A percentile compares a stretch with the other conserved stretches of the same genome.
Conservation (phyloP, 2,329 filamentous ascomycete genomes). For the Metarhizium album region DNA sequence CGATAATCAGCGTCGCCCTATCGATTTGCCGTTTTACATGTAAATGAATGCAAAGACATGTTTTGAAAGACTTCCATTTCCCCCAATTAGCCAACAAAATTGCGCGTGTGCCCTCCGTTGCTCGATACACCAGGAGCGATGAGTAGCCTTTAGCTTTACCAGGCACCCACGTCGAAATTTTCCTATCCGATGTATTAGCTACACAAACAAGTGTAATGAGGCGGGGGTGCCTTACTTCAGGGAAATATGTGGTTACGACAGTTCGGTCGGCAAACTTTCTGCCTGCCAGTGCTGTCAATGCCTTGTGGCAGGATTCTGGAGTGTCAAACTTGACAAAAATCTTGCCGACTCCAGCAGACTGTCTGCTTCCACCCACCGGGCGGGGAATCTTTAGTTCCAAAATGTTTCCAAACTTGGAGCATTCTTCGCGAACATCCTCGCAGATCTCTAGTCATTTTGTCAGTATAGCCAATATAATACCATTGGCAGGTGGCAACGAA, state of each 20-base stretch:
- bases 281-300: constrained; percentile 80
- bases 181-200: constrained; percentile 47
- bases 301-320: constrained; percentile 68
- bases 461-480: background rate
- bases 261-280: constrained; percentile 94
- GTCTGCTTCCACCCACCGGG: constrained; percentile 70
- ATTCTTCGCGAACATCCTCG: constrained; percentile 90
- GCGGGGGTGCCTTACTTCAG: constrained; percentile 52
- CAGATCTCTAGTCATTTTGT: constrained; percentile 62
- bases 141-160: too few relatives aligned
- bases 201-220: background rate
- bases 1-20: background rate
- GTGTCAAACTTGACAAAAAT: constrained; percentile 92
- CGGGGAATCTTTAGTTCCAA: constrained; percentile 87
- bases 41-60: constrained; percentile 4
- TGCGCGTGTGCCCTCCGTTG: background rate
- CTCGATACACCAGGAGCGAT: background rate
- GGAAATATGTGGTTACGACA: constrained; percentile 92
- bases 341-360: constrained; percentile 87
- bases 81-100: constrained; percentile 8
- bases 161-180: constrained; percentile 86
- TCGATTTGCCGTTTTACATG: constrained; percentile 10
- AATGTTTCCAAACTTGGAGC: constrained; percentile 78
- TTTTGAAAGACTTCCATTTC: constrained; percentile 3
- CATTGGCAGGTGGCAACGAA: constrained; percentile 28